phyloP scores from a whole-genome alignment of 306 rosid species.

The Gastrolobium villosum region DNA sequence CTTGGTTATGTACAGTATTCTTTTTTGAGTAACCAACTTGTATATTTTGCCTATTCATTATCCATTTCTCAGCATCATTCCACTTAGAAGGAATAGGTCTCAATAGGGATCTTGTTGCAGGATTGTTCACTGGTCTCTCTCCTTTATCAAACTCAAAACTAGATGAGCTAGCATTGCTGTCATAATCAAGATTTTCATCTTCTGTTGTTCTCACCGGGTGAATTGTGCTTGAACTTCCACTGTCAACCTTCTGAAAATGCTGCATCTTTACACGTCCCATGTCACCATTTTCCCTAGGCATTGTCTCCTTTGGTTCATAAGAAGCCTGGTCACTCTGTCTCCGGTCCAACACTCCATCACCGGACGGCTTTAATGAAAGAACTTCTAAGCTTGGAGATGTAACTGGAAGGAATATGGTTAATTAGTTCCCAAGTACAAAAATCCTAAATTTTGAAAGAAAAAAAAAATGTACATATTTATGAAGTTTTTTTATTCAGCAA shows the following conservation, averaged over 20 bases:
- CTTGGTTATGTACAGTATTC: slow-evolving; percentile 61
- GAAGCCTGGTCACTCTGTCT: slow-evolving; percentile 48
- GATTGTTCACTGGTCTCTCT: slow-evolving; percentile 72
- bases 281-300: slow-evolving; percentile 59
- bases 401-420: slow-evolving; percentile 58
- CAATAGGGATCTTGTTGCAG: slow-evolving; percentile 63
- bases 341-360: slow-evolving; percentile 43
- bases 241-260: slow-evolving; percentile 60
- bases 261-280: slow-evolving; percentile 54
- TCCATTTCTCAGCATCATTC: slow-evolving; percentile 99
- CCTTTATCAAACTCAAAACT: slow-evolving; percentile 97
- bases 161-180: slow-evolving; percentile 96
- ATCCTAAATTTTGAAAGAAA: too few relatives aligned
- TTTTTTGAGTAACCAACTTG: slow-evolving; percentile 64
- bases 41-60: slow-evolving; percentile 72
- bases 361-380: slow-evolving; percentile 52
- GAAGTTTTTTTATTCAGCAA: too few relatives aligned
- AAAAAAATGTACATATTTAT: too few relatives aligned
- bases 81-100: slow-evolving; percentile 94
- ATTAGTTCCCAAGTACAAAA: slow-evolving; percentile 44
- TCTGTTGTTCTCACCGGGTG: slow-evolving; percentile 68
- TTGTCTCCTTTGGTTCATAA: slow-evolving; percentile 56
- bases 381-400: slow-evolving; percentile 69
- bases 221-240: slow-evolving; percentile 71
- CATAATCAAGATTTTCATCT: slow-evolving; percentile 92